Evolutionary conservation across 164 flowering plant species (phyloP), one percentile per base, ranked within the genome.

Genomic region (Magnolia officinalis): DNA sequence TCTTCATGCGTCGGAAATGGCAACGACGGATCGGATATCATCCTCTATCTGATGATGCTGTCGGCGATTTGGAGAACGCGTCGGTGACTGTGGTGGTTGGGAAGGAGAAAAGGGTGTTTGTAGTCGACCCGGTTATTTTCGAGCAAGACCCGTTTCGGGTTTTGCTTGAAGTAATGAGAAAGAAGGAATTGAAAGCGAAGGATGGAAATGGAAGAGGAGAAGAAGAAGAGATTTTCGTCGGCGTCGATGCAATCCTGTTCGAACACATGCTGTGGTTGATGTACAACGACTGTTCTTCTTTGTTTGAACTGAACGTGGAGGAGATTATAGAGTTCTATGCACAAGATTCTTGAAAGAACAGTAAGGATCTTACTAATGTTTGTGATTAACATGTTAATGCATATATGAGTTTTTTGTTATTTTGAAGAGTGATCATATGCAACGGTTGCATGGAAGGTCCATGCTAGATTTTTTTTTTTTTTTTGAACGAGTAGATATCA

Each of bases 241-340:
- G 88, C 80, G 90, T 92, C 19, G 98, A 94, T 82, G 85, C 95
- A 1, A 92, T 94, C 52, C 79, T 94, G 86, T 94, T 94, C 73
- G 98, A 94, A 76, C 98, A 94, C 67, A 85, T 94, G 94, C 72
- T 94, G 81, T 94, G 98, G 98, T 77, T 94, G 84, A 82, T 94
- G 95, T 31, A 86, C 5, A 94, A 94, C 79, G 98, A 94, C 77
- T 85, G 83, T 31, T 85, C 95, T 72, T 88, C 95, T 31, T 76
- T 94, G 50, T 86, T 85, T 59, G 75, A 91, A 84, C 92, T 94
- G 31, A 88, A 94, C 81, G 78, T 94, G 10, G 76, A 80, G 85
- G 98, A 94, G 82, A 88, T 94, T 68, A 80, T 92, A 78, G 96
- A 94, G 49, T 94, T 94, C 78, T 94, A 94, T 83, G 81, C 92